Evolutionary conservation across 2,329 filamentous ascomycete species (phyloP).

Genomic region (Colletotrichum higginsianum): DNA sequence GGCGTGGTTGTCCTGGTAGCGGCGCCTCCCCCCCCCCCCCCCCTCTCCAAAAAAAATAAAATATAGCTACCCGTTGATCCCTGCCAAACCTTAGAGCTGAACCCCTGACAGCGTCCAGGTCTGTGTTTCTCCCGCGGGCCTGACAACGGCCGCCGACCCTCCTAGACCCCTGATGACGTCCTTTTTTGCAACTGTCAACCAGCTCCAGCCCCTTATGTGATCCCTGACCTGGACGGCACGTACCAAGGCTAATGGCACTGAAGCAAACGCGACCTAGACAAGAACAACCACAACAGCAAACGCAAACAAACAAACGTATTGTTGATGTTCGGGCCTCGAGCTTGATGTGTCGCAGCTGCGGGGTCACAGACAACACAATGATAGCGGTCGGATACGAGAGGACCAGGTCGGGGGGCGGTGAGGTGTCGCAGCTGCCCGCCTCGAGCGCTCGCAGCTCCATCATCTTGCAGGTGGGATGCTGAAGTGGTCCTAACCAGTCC

Average conservation of each 20-base stretch:
- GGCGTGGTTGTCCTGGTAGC: constrained; percentile 14
- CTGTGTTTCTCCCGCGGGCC: constrained; percentile 22
- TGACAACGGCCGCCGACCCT: constrained; percentile 9
- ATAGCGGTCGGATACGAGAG: constrained; percentile 26
- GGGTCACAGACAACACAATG: constrained; percentile 23
- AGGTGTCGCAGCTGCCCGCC: constrained; percentile 29
- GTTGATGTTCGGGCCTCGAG: constrained; percentile 19
- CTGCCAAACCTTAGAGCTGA: constrained; percentile 18
- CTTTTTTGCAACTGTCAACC: constrained; percentile 13
- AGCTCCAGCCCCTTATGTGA: constrained; percentile 7
- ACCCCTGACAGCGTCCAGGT: constrained; percentile 25
- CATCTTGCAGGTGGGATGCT: constrained; percentile 29
- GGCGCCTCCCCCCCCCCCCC: neutral
- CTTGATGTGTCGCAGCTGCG: constrained; percentile 32
- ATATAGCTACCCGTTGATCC: constrained; percentile 17
- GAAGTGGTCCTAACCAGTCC: neutral
- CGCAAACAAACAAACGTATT: constrained; percentile 16
- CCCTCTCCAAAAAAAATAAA: neutral
- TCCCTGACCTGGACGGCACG: neutral
- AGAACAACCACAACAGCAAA: neutral
- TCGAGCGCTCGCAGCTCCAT: constrained; percentile 32
- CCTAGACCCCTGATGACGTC: constrained; percentile 23
- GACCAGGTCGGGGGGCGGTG: constrained; percentile 27
- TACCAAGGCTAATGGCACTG: neutral
- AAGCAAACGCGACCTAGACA: neutral